Evolutionary conservation across 768 basidiomycete species (phyloP).

Genomic region (Phaffia australis): DNA sequence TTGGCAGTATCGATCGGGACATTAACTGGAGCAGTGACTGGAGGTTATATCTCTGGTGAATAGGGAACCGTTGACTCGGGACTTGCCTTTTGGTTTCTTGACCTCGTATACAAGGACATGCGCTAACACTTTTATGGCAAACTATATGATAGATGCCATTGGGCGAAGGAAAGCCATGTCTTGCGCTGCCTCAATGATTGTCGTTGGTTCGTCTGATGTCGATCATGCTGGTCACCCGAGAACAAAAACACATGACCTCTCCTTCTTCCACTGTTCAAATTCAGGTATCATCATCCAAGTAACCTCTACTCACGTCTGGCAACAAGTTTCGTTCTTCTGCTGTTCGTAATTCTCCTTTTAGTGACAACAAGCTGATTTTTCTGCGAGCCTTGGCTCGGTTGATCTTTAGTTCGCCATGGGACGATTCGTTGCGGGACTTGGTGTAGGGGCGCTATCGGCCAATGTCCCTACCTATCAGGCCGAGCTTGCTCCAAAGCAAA

Average conservation of each 20-base stretch:
- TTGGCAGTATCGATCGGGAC: constrained; percentile 54
- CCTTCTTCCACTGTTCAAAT: neutral
- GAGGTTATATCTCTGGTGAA: neutral
- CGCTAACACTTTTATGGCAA: too few relatives aligned
- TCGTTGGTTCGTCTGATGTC: constrained; percentile 42
- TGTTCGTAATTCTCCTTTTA: neutral
- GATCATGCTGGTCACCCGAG: constrained; percentile 1
- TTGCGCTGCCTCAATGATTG: constrained; percentile 49
- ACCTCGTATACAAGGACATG: too few relatives aligned
- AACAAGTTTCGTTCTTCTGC: constrained; percentile 45
- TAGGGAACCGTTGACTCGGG: too few relatives aligned
- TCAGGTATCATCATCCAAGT: constrained; percentile 48
- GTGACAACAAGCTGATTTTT: neutral
- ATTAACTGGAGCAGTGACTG: constrained; percentile 45
- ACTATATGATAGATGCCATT: constrained; percentile 47
- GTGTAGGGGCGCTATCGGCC: constrained; percentile 57
- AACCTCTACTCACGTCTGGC: constrained; percentile 47
- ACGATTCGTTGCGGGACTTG: constrained; percentile 55
- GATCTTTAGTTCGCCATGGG: constrained; percentile 39
- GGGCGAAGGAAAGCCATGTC: constrained; percentile 60
- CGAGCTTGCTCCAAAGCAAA: constrained; percentile 59
- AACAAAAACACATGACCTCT: neutral
- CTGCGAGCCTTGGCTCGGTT: neutral
- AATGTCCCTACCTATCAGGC: constrained; percentile 52
- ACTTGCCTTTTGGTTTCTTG: neutral